Evolutionary conservation across 2,329 filamentous ascomycete species (phyloP).

Genomic region (Hymenoscyphus linearis): DNA sequence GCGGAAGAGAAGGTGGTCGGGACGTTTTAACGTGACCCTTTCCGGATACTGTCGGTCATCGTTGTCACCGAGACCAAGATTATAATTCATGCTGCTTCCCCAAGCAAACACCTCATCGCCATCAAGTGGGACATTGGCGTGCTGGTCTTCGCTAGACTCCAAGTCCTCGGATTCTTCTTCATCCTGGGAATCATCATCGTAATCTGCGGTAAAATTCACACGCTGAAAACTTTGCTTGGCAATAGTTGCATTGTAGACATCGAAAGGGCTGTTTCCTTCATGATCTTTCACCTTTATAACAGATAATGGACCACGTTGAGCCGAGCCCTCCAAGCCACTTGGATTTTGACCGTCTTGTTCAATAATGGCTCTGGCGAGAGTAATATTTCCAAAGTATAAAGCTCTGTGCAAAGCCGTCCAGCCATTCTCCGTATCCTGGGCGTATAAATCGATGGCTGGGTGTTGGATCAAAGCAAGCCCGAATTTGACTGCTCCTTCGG

Average conservation of each 20-base stretch:
- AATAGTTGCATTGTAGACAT: slow-evolving; percentile 85
- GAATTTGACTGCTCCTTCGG: slow-evolving; percentile 65
- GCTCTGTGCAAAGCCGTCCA: slow-evolving; percentile 95
- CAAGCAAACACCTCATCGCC: slow-evolving; percentile 91
- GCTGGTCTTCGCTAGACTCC: background rate
- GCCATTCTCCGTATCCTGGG: slow-evolving; percentile 83
- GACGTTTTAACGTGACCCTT: slow-evolving; percentile 69
- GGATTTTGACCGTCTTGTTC: slow-evolving; percentile 61
- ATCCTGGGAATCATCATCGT: slow-evolving; percentile 44
- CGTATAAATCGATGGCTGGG: slow-evolving; percentile 77
- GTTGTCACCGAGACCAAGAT: slow-evolving; percentile 88
- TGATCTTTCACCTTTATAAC: slow-evolving; percentile 94
- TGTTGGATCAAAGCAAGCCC: slow-evolving; percentile 76
- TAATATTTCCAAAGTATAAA: slow-evolving; percentile 83
- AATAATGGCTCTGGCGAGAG: slow-evolving; percentile 76
- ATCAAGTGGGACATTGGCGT: slow-evolving; percentile 32
- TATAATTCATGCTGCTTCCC: slow-evolving; percentile 93
- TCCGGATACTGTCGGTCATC: slow-evolving; percentile 94
- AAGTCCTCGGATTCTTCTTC: slow-evolving; percentile 38
- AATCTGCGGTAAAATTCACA: slow-evolving; percentile 22
- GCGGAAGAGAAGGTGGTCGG: slow-evolving; percentile 67
- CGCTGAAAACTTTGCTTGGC: slow-evolving; percentile 62
- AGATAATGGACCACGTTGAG: slow-evolving; percentile 57
- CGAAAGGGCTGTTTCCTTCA: slow-evolving; percentile 91
- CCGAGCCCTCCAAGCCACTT: slow-evolving; percentile 53